Evolutionary conservation across 306 rosid species (phyloP).

Genomic region (Nissolia schottii): DNA sequence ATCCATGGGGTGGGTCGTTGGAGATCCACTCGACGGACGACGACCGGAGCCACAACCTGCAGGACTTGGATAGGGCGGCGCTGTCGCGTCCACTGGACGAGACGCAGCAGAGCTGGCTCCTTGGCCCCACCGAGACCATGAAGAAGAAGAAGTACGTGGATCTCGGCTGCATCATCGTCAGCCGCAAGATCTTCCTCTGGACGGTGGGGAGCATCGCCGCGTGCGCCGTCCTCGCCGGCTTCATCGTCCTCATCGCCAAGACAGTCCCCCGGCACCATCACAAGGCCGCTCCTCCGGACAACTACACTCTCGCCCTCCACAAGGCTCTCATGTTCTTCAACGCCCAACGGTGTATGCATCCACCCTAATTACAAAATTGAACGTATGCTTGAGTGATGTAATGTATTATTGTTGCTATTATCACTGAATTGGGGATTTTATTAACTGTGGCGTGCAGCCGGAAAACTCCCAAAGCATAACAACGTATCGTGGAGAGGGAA

Average conservation of each 20-base stretch:
- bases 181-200: slow-evolving; percentile 85
- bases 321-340: slow-evolving; percentile 88
- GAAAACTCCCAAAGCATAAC: slow-evolving; percentile 69
- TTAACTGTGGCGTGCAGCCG: slow-evolving; percentile 40
- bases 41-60: slow-evolving; percentile 75
- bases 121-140: slow-evolving; percentile 58
- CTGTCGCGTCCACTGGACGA: slow-evolving; percentile 69
- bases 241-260: slow-evolving; percentile 66
- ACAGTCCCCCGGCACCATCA: slow-evolving; percentile 67
- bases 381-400: not conserved
- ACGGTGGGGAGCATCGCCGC: slow-evolving; percentile 57
- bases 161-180: slow-evolving; percentile 78
- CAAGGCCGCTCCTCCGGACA: slow-evolving; percentile 52
- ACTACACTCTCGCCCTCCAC: slow-evolving; percentile 77
- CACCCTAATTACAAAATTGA: no score
- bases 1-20: slow-evolving; percentile 88
- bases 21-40: slow-evolving; percentile 81
- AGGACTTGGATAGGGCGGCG: slow-evolving; percentile 69
- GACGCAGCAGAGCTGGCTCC: slow-evolving; percentile 86
- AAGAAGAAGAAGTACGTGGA: slow-evolving; percentile 83
- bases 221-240: slow-evolving; percentile 55
- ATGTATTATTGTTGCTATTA: no score
- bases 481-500: slow-evolving; percentile 84
- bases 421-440: no score
- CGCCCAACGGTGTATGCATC: slow-evolving; percentile 40